Evolutionary conservation across 768 basidiomycete species (phyloP).

Genomic region (Podaxis pistillaris): DNA sequence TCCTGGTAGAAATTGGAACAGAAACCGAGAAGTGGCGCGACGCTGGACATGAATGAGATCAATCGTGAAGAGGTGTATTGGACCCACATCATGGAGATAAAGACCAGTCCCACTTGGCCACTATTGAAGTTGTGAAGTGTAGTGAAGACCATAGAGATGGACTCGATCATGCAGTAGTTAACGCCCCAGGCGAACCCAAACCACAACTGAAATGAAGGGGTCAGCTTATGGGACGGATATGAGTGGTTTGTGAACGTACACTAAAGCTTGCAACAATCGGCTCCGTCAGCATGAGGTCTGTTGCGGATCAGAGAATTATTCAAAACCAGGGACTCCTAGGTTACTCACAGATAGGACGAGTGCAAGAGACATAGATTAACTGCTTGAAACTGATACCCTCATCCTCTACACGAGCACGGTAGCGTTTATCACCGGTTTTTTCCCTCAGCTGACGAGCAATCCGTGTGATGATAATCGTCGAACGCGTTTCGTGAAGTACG

Average conservation of each 20-base stretch:
- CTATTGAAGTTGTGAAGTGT: conserved; percentile 55
- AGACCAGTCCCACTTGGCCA: conserved; percentile 58
- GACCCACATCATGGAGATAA: conserved; percentile 50
- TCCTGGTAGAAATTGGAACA: conserved; percentile 45
- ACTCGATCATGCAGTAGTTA: conserved; percentile 51
- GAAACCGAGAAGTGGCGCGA: conserved; percentile 48
- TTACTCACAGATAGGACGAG: conserved; percentile 63
- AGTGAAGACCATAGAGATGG: conserved; percentile 55
- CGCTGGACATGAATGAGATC: conserved; percentile 29
- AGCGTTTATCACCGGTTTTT: conserved; percentile 55
- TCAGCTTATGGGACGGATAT: not conserved
- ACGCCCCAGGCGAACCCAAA: conserved; percentile 73
- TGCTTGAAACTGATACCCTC: conserved; percentile 46
- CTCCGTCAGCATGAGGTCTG: conserved; percentile 65
- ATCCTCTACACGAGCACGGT: conserved; percentile 53
- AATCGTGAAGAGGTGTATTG: not conserved
- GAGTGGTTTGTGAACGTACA: conserved; percentile 36
- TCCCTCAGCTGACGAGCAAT: conserved; percentile 58
- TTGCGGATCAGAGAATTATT: not conserved
- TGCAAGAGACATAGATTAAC: conserved; percentile 64
- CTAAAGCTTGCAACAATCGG: conserved; percentile 70
- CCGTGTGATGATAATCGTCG: conserved; percentile 60
- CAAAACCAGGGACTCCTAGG: not conserved
- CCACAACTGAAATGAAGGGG: conserved; percentile 44
- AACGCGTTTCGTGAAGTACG: conserved; percentile 68